phyloP scores from a whole-genome alignment of 495 filamentous ascomycete genomes.

The Saxispiralis lemnorum region DNA sequence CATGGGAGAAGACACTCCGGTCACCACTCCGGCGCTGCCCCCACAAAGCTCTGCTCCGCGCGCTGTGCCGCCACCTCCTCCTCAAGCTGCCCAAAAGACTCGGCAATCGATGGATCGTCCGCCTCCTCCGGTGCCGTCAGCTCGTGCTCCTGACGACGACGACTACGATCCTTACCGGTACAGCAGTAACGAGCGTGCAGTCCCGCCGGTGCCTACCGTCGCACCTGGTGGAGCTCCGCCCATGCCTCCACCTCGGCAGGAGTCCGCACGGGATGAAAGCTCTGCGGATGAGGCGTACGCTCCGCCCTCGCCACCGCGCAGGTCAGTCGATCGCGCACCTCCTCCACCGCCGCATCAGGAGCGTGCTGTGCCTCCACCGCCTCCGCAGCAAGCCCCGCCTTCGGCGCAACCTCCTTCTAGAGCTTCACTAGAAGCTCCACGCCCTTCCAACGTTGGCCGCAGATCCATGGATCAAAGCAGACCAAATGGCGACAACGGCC shows the following conservation, averaged over 20 bases:
- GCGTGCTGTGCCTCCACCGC: not conserved
- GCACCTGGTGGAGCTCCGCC: constrained; percentile 11
- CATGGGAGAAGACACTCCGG: constrained; percentile 33
- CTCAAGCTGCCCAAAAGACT: constrained; percentile 14
- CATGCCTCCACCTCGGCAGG: constrained; percentile 10
- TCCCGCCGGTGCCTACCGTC: constrained; percentile 12
- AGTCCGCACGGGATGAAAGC: constrained; percentile 10
- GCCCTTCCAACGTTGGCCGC: constrained; percentile 32
- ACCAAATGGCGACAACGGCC: constrained; percentile 54
- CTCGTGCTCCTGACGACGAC: constrained; percentile 12
- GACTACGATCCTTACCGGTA: constrained; percentile 28
- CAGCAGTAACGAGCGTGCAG: constrained; percentile 6
- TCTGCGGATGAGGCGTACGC: constrained; percentile 22
- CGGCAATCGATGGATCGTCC: constrained; percentile 24
- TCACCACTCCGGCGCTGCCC: constrained; percentile 20
- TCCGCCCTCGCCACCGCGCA: constrained; percentile 18
- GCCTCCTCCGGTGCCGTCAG: constrained; percentile 22
- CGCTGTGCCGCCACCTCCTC: constrained; percentile 24
- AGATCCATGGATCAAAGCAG: constrained; percentile 58
- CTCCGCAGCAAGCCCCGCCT: constrained; percentile 1
- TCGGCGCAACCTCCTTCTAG: constrained; percentile 12
- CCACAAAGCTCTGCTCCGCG: constrained; percentile 10
- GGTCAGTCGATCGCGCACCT: constrained; percentile 23
- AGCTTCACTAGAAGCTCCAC: constrained; percentile 46
- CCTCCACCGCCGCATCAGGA: constrained; percentile 17